Percentiles rank a stretch among this genome's conserved stretches.
Evolutionary conservation across 257 asterid genomes (phyloP).

Genomic region (Solanum paucissectum): DNA sequence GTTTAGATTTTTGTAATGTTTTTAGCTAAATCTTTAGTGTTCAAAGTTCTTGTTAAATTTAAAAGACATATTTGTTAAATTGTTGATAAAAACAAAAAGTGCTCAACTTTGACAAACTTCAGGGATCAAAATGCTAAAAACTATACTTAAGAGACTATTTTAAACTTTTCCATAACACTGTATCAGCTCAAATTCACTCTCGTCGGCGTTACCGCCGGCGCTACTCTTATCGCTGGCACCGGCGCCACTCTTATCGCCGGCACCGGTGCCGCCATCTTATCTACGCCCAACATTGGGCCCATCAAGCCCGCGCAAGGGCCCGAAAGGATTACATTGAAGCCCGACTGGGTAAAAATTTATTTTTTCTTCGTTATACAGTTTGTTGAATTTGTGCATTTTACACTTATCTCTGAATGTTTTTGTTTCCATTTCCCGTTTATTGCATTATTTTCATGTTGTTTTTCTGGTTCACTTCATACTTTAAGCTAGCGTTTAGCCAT

Average conservation of each 20-base stretch:
- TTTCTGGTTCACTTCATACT: not conserved
- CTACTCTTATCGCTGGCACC: not conserved
- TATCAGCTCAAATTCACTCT: slow-evolving; percentile 2
- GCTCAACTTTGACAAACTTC: not conserved
- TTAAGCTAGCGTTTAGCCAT: not conserved
- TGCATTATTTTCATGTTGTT: not conserved
- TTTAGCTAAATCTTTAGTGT: too few species aligned
- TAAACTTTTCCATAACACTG: not conserved
- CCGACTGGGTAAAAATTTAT: slow-evolving; percentile 6
- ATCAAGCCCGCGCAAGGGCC: slow-evolving; percentile 25
- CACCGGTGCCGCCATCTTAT: slow-evolving; percentile 16
- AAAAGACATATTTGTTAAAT: not conserved
- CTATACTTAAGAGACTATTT: not conserved
- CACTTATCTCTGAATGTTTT: not conserved
- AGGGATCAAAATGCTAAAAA: not conserved
- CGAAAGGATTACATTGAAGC: slow-evolving; percentile 20
- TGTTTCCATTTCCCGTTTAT: not conserved
- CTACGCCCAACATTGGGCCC: slow-evolving; percentile 23
- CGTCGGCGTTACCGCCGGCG: slow-evolving; percentile 17
- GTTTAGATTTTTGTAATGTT: not conserved
- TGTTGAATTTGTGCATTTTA: not conserved
- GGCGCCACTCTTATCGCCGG: too few species aligned
- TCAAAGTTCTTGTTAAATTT: not conserved
- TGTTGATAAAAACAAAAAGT: not conserved
- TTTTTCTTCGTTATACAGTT: not conserved